A percentile compares a stretch with the other conserved stretches of the same genome.
Conservation (phyloP, 768 basidiomycete species). For the Trametes cinnabarina region DNA sequence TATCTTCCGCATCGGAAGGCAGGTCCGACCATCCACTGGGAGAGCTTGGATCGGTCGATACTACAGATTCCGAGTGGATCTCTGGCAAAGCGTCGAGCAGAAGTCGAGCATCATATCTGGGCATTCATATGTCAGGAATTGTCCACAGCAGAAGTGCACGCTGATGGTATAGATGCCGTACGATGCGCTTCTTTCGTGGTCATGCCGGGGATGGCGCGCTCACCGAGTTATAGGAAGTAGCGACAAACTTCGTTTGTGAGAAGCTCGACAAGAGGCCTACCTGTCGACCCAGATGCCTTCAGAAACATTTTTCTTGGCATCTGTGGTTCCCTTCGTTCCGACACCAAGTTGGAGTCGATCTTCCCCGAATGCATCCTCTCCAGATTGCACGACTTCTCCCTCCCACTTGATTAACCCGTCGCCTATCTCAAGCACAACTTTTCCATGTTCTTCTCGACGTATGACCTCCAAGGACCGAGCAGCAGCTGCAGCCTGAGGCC, state of each 20-base stretch:
- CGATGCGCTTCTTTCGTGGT: conserved; percentile 7
- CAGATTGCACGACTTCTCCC: not conserved
- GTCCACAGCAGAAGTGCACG: not conserved
- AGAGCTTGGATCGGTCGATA: conserved; percentile 33
- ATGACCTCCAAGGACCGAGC: conserved; percentile 36
- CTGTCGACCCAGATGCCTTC: conserved; percentile 74
- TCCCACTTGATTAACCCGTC: conserved; percentile 34
- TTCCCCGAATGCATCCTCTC: not conserved
- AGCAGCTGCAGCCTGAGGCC: conserved; percentile 42
- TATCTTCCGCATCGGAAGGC: conserved; percentile 83
- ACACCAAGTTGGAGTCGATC: conserved; percentile 10
- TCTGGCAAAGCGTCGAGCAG: conserved; percentile 54
- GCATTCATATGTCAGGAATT: not conserved
- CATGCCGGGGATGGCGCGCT: not conserved
- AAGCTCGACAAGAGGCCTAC: conserved; percentile 45
- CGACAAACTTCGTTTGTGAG: not conserved
- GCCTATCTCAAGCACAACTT: conserved; percentile 22
- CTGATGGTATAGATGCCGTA: conserved; percentile 11
- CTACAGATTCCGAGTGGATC: conserved; percentile 9
- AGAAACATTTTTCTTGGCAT: conserved; percentile 11
- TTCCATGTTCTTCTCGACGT: conserved; percentile 17
- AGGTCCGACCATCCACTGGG: conserved; percentile 80
- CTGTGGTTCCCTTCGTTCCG: not conserved
- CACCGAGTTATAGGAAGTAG: not conserved
- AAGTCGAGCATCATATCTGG: conserved; percentile 80